These are phyloP conservation scores for Fusarium cyanostomum DNA, from an alignment of 2,329 filamentous ascomycete genomes.

Conservation along the genomic window DNA sequence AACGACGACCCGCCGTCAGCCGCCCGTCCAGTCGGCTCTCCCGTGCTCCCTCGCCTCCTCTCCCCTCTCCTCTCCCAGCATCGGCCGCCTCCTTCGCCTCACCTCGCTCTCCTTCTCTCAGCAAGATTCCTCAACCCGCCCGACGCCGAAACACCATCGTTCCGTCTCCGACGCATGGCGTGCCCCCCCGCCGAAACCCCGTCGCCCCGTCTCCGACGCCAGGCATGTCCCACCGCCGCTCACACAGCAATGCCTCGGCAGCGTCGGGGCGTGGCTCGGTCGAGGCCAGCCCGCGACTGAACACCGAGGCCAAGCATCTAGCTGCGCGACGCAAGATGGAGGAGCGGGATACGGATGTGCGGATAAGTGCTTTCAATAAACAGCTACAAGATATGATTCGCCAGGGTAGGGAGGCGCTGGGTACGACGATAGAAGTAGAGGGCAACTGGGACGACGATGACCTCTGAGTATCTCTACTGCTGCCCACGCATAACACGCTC, in stretches of 20 bases:
- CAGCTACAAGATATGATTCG: conserved; percentile 87
- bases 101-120: conserved; percentile 51
- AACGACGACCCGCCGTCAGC: conserved; percentile 34
- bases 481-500: conserved; percentile 18
- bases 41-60: conserved; percentile 39
- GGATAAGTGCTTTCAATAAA: conserved; percentile 81
- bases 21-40: conserved; percentile 57
- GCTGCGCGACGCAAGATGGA: conserved; percentile 76
- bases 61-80: conserved; percentile 32
- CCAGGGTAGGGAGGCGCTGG: conserved; percentile 87
- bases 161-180: conserved; percentile 26
- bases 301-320: conserved; percentile 76
- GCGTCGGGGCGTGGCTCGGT: conserved; percentile 47
- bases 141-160: conserved; percentile 28
- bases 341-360: conserved; percentile 80
- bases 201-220: conserved; percentile 32
- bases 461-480: conserved; percentile 31
- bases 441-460: conserved; percentile 55
- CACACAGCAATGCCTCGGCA: conserved; percentile 56
- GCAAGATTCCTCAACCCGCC: conserved; percentile 53
- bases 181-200: conserved; percentile 13
- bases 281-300: conserved; percentile 59
- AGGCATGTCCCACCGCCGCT: conserved; percentile 51
- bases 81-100: conserved; percentile 48
- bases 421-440: conserved; percentile 73